phyloP scores from a whole-genome alignment of 1,284 basidiomycete species.

The Moniliophthora roreri region DNA sequence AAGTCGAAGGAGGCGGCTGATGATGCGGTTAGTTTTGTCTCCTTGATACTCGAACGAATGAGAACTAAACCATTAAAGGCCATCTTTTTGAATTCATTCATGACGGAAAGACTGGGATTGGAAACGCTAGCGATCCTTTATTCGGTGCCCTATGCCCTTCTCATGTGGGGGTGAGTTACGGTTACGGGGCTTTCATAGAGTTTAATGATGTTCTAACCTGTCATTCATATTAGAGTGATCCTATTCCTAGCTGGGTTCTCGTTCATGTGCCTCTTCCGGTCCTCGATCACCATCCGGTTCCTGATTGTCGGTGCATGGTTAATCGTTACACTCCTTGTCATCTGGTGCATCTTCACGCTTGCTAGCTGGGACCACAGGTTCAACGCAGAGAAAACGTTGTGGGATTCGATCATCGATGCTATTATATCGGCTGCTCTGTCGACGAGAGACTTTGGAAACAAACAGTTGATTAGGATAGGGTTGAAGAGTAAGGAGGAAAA shows the following conservation, averaged over 20 bases:
- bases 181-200: no score
- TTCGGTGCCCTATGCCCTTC: constrained; percentile 3
- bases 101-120: neutral
- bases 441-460: neutral
- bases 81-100: constrained; percentile 3
- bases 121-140: constrained; percentile 12
- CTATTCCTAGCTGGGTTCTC: constrained; percentile 9
- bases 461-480: neutral
- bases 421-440: neutral
- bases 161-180: constrained; percentile 12
- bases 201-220: no score
- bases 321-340: neutral
- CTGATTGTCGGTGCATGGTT: constrained; percentile 1
- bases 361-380: neutral
- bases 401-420: neutral
- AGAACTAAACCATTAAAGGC: neutral
- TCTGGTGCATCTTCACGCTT: constrained; percentile 11
- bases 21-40: constrained; percentile 26
- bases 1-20: constrained; percentile 29
- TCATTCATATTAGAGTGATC: no score
- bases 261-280: constrained; percentile 3
- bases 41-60: neutral
- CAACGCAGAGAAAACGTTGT: neutral
- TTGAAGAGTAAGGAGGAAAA: neutral
- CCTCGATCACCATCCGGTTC: neutral